Evolutionary conservation across 139 green algal genomes (phyloP), one percentile per base, ranked within the genome.

Genomic region (Micractinium sp.): DNA sequence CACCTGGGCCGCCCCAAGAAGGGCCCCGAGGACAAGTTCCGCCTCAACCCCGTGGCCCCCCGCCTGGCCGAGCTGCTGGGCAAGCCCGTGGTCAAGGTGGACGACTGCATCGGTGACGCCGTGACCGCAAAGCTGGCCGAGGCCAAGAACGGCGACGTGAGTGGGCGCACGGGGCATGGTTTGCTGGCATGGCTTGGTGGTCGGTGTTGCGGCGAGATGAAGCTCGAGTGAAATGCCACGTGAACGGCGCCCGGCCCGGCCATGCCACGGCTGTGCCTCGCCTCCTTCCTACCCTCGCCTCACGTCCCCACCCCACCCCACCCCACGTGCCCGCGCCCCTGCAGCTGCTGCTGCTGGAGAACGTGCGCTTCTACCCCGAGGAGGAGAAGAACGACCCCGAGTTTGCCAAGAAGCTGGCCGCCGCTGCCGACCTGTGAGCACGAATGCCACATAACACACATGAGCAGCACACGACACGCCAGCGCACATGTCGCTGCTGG

Each of bases 341-440:
- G 67, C 94, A 97, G 95, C 89, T 98, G 38, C 93, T 98, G 69
- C 88, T 99, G 87, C 95, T 99, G 87, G 97, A 99, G 92, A 99
- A 99, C 91, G 96, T 98, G 39, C 96, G 97, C 86, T 99, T 99
- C 96, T 98, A 99, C 95, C 98, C 98, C 94, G 97, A 99, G 95
- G 98, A 99, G 96, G 96, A 96, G 90, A 99, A 98, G 95, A 99
- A 99, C 92, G 97, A 97, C 38, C 19, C 96, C 39, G 95, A 94
- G 76, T 99, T 99, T 83, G 95, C 98, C 88, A 93, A 99, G 95
- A 97, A 99, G 96, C 95, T 99, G 88, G 97, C 97, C 33, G 94
- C 95, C 81, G 96, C 67, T 69, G 84, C 69, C 69, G 84, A 82
- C 84, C 41, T 88, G 67, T 83, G 77, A 31, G 76, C 33, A 15